A percentile compares a stretch with the other conserved stretches of the same genome.
These are phyloP conservation scores for Dendrobium chrysotoxum DNA, from an alignment of 106 monocot species.

Conservation along the genomic window DNA sequence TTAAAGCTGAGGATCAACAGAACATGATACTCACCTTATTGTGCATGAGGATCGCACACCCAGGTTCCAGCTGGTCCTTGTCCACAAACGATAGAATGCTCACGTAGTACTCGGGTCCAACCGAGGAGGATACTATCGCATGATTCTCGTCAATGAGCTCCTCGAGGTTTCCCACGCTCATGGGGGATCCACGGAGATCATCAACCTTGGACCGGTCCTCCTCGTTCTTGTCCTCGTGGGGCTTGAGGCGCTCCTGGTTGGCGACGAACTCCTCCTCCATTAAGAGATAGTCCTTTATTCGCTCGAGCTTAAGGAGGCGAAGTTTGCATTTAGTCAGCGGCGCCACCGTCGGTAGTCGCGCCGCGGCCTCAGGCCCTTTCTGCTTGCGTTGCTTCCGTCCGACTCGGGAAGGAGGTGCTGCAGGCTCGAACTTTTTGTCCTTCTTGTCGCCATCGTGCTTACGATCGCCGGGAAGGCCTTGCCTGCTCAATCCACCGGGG, in stretches of 20 bases:
- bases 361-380: conserved; percentile 89
- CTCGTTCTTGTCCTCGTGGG: conserved; percentile 93
- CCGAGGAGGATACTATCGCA: conserved; percentile 89
- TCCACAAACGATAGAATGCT: conserved; percentile 93
- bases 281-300: conserved; percentile 90
- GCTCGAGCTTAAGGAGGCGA: conserved; percentile 84
- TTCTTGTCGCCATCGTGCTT: conserved; percentile 54
- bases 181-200: conserved; percentile 83
- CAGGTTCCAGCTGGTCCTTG: conserved; percentile 97
- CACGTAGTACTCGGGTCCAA: conserved; percentile 96
- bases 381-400: conserved; percentile 93
- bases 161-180: conserved; percentile 97
- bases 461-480: conserved; percentile 49
- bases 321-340: conserved; percentile 90
- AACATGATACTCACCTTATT: conserved; percentile 52
- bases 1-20: background rate
- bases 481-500: conserved; percentile 49
- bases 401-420: conserved; percentile 80
- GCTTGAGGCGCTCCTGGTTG: conserved; percentile 83
- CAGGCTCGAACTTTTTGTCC: conserved; percentile 88
- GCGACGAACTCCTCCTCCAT: conserved; percentile 98
- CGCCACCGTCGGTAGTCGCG: conserved; percentile 69
- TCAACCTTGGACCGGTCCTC: conserved; percentile 98
- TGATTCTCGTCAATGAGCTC: conserved; percentile 99
- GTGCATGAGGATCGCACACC: conserved; percentile 97